Conservation (phyloP, 1,139 yeast genomes). For the Groenewaldozyma auringiensis region DNA sequence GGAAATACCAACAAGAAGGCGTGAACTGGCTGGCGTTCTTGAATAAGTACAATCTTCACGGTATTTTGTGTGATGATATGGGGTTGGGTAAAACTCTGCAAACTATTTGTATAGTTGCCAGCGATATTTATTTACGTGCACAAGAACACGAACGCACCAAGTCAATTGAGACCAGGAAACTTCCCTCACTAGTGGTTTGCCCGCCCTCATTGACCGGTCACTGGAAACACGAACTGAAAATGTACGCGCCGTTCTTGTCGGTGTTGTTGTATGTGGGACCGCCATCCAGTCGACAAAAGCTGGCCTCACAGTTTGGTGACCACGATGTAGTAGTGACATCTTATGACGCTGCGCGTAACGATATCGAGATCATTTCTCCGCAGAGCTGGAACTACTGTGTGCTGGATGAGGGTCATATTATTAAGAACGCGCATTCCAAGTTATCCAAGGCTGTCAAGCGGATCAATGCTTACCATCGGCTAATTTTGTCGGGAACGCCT, state of each 20-base stretch:
- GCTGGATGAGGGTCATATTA: slow-evolving; percentile 95
- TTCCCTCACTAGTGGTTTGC: slow-evolving; percentile 84
- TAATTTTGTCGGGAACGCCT: slow-evolving; percentile 93
- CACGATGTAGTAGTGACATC: slow-evolving; percentile 89
- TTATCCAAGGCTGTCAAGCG: slow-evolving; percentile 81
- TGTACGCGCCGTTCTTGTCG: slow-evolving; percentile 81
- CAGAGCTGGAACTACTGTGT: slow-evolving; percentile 89
- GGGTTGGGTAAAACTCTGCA: slow-evolving; percentile 97
- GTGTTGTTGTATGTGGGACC: slow-evolving; percentile 88
- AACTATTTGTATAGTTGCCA: slow-evolving; percentile 92
- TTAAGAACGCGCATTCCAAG: slow-evolving; percentile 84
- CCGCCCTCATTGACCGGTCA: slow-evolving; percentile 98
- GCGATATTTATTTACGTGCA: slow-evolving; percentile 84
- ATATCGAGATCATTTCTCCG: slow-evolving; percentile 52
- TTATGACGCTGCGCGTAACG: slow-evolving; percentile 93
- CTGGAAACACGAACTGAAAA: slow-evolving; percentile 93
- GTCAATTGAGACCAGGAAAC: slow-evolving; percentile 59
- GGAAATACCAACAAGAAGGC: slow-evolving; percentile 97
- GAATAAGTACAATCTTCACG: slow-evolving; percentile 91
- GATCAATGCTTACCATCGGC: slow-evolving; percentile 77
- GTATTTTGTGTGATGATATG: slow-evolving; percentile 98
- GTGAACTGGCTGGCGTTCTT: slow-evolving; percentile 96
- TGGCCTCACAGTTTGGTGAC: slow-evolving; percentile 46
- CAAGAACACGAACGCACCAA: slow-evolving; percentile 53
- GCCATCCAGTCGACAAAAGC: slow-evolving; percentile 60